A percentile compares a stretch with the other conserved stretches of the same genome.
Conservation (phyloP, 306 rosid genomes). For the Begonia masoniana region DNA sequence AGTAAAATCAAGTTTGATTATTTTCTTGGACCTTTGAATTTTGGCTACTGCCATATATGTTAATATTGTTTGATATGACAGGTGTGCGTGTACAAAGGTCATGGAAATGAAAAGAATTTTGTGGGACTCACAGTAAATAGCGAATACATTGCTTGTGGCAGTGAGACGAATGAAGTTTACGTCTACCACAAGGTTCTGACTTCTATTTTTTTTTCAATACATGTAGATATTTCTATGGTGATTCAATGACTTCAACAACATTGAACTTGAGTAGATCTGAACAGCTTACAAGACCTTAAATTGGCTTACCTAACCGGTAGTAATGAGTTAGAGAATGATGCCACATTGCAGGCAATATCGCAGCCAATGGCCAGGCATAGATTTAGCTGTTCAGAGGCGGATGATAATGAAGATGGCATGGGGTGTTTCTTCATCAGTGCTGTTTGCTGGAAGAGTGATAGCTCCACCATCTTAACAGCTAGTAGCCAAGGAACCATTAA, state of each 20-base stretch:
- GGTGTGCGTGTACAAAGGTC: conserved; percentile 87
- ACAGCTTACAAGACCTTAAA: no score
- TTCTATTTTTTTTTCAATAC: no score
- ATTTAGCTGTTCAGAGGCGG: conserved; percentile 64
- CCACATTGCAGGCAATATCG: conserved; percentile 57
- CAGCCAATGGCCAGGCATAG: conserved; percentile 77
- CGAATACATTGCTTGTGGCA: conserved; percentile 91
- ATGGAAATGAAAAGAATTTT: conserved; percentile 87
- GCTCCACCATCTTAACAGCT: conserved; percentile 87
- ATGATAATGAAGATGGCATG: conserved; percentile 65
- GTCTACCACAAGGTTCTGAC: conserved; percentile 80
- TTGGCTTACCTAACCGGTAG: no score
- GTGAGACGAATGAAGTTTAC: conserved; percentile 89
- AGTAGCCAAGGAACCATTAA: conserved; percentile 95
- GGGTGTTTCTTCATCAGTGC: conserved; percentile 89
- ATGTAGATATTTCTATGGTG: no score
- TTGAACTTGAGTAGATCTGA: conserved; percentile 2
- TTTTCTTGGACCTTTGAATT: no score
- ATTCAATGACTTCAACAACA: no score
- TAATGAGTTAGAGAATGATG: no score
- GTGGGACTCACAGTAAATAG: conserved; percentile 88
- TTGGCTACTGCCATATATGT: no score
- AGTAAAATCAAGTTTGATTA: no score
- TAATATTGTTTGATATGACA: conserved; percentile 3
- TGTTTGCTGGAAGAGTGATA: conserved; percentile 96